Conservation (phyloP, 2,329 filamentous ascomycete species). For the Epichloe scottii region DNA sequence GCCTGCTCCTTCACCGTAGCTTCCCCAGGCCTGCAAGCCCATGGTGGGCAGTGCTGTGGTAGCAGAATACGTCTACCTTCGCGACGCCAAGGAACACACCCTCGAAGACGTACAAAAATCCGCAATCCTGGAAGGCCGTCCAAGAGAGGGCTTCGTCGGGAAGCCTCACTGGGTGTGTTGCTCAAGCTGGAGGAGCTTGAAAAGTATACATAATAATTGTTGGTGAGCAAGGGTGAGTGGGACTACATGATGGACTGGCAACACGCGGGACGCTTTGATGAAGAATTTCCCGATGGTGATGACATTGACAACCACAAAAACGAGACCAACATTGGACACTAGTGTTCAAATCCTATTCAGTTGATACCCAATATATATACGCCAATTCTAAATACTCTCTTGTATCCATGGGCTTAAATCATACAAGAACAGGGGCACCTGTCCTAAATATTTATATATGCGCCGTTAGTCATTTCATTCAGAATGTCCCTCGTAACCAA, state of each 20-base stretch:
- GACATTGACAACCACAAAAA: conserved; percentile 11
- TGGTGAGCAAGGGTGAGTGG: conserved; percentile 37
- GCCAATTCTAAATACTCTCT: conserved; percentile 2
- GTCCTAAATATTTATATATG: conserved; percentile 14
- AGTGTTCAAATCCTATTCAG: conserved; percentile 1
- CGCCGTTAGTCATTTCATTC: conserved; percentile 50
- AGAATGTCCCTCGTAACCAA: conserved; percentile 65
- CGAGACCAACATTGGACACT: not conserved
- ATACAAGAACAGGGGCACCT: not conserved
- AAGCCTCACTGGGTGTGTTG: conserved; percentile 40
- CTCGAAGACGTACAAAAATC: too few relatives aligned
- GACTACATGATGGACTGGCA: conserved; percentile 5
- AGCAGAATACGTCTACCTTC: too few relatives aligned
- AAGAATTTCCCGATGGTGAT: conserved; percentile 15
- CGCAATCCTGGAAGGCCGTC: too few relatives aligned
- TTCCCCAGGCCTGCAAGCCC: conserved; percentile 40
- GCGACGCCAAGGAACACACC: too few relatives aligned
- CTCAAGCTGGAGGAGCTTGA: conserved; percentile 43
- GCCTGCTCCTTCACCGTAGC: conserved; percentile 42
- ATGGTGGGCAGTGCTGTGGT: too few relatives aligned
- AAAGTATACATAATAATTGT: conserved; percentile 45
- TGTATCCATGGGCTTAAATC: not conserved
- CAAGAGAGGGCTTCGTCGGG: too few relatives aligned
- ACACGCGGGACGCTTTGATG: conserved; percentile 17
- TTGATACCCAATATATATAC: conserved; percentile 8